phyloP scores from a whole-genome alignment of 768 basidiomycete species.

The Gloeopeniophorella convolvens region DNA sequence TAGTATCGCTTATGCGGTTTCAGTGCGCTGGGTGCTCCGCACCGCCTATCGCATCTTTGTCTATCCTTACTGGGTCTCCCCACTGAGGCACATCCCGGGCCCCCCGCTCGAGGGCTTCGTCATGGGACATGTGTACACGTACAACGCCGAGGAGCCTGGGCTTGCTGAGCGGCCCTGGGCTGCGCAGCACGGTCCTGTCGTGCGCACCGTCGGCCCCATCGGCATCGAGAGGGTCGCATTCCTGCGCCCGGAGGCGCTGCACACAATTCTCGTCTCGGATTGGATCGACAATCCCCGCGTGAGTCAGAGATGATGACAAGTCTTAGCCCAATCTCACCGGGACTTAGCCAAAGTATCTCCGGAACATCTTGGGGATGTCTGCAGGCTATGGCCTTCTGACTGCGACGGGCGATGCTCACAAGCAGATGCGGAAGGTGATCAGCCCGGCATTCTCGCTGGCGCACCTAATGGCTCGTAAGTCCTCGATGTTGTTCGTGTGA shows the following conservation, averaged over 20 bases:
- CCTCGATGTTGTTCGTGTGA: not conserved
- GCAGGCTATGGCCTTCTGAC: constrained; percentile 18
- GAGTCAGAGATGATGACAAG: not conserved
- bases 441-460: constrained; percentile 19
- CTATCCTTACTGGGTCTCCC: constrained; percentile 26
- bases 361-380: constrained; percentile 15
- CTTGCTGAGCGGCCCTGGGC: constrained; percentile 23
- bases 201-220: constrained; percentile 18
- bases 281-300: constrained; percentile 20
- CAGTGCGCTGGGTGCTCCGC: too few relatives aligned
- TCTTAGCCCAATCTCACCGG: not conserved
- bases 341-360: constrained; percentile 17
- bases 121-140: constrained; percentile 34
- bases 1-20: too few relatives aligned
- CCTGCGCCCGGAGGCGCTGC: constrained; percentile 12
- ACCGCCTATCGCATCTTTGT: too few relatives aligned
- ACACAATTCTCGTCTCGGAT: constrained; percentile 14
- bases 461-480: constrained; percentile 19
- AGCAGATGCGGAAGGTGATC: constrained; percentile 19
- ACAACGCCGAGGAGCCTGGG: constrained; percentile 36
- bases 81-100: constrained; percentile 34
- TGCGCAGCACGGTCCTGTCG: constrained; percentile 10
- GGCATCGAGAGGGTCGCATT: constrained; percentile 18
- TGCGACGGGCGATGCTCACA: constrained; percentile 16
- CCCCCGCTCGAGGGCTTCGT: constrained; percentile 31